phyloP scores from a whole-genome alignment of 179 eudicot genomes.

The Sideroxylon spinosum region DNA sequence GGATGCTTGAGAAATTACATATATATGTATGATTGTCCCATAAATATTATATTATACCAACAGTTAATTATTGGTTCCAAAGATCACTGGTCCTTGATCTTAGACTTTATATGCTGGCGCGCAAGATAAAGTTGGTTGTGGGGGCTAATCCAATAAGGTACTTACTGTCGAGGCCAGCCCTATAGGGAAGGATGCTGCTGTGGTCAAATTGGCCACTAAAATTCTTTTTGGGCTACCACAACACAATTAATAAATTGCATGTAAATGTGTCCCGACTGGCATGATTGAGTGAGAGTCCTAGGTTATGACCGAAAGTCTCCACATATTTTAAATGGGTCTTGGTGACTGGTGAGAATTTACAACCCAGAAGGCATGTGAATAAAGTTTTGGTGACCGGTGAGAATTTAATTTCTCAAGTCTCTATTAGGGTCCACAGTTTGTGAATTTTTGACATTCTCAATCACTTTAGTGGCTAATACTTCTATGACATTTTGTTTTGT shows the following conservation, averaged over 20 bases:
- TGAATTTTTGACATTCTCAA: background rate
- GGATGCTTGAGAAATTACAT: background rate
- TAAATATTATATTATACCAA: background rate
- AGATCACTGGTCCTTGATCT: background rate
- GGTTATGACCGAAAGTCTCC: background rate
- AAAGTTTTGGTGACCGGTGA: too few species aligned
- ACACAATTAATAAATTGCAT: background rate
- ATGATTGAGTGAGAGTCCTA: background rate
- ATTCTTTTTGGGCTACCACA: background rate
- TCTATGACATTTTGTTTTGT: constrained; percentile 14
- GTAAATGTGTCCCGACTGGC: background rate
- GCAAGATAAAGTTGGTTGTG: too few species aligned
- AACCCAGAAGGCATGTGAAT: background rate
- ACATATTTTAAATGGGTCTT: background rate
- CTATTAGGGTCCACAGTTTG: background rate
- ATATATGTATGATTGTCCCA: background rate
- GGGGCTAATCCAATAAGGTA: too few species aligned
- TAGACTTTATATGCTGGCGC: background rate
- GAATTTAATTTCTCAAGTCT: background rate
- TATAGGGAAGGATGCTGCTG: too few species aligned
- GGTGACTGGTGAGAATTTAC: background rate
- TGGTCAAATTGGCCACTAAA: background rate
- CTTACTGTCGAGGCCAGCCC: too few species aligned
- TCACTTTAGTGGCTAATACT: background rate
- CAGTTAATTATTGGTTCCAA: background rate